Conservation (phyloP, 805 yeast genomes). For the Millerozyma miso region DNA sequence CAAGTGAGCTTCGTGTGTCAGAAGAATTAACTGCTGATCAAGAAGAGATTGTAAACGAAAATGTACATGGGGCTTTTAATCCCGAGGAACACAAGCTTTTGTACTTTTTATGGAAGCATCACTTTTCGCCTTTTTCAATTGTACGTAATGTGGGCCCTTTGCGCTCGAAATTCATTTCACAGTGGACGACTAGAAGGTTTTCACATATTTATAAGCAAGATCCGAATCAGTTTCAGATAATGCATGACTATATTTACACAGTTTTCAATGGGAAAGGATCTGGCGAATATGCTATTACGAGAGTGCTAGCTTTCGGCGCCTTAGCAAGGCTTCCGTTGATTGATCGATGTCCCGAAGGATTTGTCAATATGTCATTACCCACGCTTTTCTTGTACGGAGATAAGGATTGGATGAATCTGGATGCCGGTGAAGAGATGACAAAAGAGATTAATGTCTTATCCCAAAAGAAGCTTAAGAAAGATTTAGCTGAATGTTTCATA, state of each 20-base stretch:
- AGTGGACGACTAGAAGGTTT: slow-evolving; percentile 50
- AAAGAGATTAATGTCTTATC: slow-evolving; percentile 26
- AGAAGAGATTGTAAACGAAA: slow-evolving; percentile 19
- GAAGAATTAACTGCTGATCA: slow-evolving; percentile 20
- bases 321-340: slow-evolving; percentile 53
- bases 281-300: slow-evolving; percentile 62
- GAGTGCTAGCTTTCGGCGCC: slow-evolving; percentile 57
- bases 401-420: slow-evolving; percentile 66
- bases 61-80: slow-evolving; percentile 7
- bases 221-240: slow-evolving; percentile 25
- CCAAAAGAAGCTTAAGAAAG: slow-evolving; percentile 22
- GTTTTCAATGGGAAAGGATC: slow-evolving; percentile 53
- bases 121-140: slow-evolving; percentile 53
- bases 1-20: slow-evolving; percentile 10
- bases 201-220: slow-evolving; percentile 36
- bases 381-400: slow-evolving; percentile 65
- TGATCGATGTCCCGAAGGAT: slow-evolving; percentile 43
- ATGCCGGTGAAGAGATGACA: slow-evolving; percentile 49
- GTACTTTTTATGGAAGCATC: slow-evolving; percentile 46
- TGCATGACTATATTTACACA: slow-evolving; percentile 54
- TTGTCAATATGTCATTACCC: slow-evolving; percentile 41
- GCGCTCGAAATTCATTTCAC: slow-evolving; percentile 46
- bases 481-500: slow-evolving; percentile 29
- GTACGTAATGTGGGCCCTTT: slow-evolving; percentile 50
- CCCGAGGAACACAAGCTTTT: slow-evolving; percentile 19